Evolutionary conservation across 2,329 filamentous ascomycete genomes (phyloP).

Genomic region (Colletotrichum sojae): DNA sequence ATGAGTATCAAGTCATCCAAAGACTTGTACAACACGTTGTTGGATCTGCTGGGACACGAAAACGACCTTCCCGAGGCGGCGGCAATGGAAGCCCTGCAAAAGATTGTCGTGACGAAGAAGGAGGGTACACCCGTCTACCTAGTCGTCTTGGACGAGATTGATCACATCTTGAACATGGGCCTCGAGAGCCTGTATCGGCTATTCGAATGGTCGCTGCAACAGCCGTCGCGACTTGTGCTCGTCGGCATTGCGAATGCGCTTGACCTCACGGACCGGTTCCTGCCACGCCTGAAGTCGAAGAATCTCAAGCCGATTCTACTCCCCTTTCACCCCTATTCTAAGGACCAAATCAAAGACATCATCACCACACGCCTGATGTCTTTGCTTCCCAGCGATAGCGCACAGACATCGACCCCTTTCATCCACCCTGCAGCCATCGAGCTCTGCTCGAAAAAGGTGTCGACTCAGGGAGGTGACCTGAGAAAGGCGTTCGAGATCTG

Average conservation of each 20-base stretch:
- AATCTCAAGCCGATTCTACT: conserved; percentile 92
- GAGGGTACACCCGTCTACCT: conserved; percentile 74
- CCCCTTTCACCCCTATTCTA: conserved; percentile 93
- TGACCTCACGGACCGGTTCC: conserved; percentile 93
- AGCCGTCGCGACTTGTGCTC: conserved; percentile 83
- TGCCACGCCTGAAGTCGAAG: conserved; percentile 92
- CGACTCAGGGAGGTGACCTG: conserved; percentile 92
- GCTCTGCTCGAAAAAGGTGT: conserved; percentile 94
- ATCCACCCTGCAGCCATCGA: conserved; percentile 95
- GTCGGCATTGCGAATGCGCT: conserved; percentile 97
- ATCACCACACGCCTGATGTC: conserved; percentile 87
- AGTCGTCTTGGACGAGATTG: conserved; percentile 95
- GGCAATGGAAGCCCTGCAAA: conserved; percentile 77
- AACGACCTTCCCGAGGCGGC: conserved; percentile 74
- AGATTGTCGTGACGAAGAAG: conserved; percentile 77
- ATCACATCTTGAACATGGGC: conserved; percentile 91
- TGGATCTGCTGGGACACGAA: conserved; percentile 76
- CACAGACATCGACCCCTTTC: conserved; percentile 79
- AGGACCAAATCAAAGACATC: conserved; percentile 87
- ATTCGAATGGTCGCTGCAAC: conserved; percentile 96
- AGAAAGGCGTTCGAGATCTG: conserved; percentile 97
- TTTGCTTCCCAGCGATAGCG: conserved; percentile 71
- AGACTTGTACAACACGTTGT: conserved; percentile 85
- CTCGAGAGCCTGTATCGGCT: conserved; percentile 90
- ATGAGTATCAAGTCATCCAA: conserved; percentile 94